Conservation (phyloP, 371 early-diverging fungal species). For the Mortierella sp. region DNA sequence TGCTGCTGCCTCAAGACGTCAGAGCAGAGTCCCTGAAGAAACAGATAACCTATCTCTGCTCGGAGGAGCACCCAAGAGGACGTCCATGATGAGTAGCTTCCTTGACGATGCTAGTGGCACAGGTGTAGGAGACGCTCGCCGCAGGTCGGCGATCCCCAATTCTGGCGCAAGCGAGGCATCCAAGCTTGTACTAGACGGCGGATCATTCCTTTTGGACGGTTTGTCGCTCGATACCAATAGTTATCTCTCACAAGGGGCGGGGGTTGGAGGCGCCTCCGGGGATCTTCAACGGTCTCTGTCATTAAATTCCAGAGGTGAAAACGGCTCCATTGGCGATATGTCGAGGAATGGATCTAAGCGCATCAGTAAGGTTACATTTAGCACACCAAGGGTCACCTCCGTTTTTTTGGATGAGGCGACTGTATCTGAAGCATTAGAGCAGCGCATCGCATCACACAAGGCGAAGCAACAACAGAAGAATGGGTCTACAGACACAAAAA, state of each 20-base stretch:
- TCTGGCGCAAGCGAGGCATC: constrained; percentile 2
- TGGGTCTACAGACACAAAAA: not conserved
- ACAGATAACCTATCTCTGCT: not conserved
- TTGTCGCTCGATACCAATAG: constrained; percentile 27
- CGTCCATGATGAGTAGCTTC: constrained; percentile 10
- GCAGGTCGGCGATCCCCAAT: constrained; percentile 22
- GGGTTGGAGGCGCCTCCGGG: not conserved
- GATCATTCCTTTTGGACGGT: constrained; percentile 21
- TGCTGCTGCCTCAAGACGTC: constrained; percentile 12
- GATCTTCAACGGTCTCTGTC: constrained; percentile 1
- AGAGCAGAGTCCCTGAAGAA: constrained; percentile 26
- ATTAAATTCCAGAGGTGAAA: constrained; percentile 4
- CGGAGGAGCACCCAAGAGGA: constrained; percentile 4
- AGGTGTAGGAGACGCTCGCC: constrained; percentile 3
- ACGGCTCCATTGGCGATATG: not conserved
- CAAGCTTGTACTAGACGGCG: constrained; percentile 11
- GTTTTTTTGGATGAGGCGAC: constrained; percentile 25
- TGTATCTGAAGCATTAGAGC: constrained; percentile 36
- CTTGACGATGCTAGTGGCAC: not conserved
- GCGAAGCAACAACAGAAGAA: constrained; percentile 8
- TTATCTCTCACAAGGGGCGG: constrained; percentile 8
- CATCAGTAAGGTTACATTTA: constrained; percentile 34
- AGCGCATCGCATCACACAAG: constrained; percentile 43
- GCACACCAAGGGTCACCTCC: not conserved
- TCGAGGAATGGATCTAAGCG: constrained; percentile 27